Evolutionary conservation across 768 basidiomycete genomes (phyloP).

Genomic region (Macrolepiota albuminosa): DNA sequence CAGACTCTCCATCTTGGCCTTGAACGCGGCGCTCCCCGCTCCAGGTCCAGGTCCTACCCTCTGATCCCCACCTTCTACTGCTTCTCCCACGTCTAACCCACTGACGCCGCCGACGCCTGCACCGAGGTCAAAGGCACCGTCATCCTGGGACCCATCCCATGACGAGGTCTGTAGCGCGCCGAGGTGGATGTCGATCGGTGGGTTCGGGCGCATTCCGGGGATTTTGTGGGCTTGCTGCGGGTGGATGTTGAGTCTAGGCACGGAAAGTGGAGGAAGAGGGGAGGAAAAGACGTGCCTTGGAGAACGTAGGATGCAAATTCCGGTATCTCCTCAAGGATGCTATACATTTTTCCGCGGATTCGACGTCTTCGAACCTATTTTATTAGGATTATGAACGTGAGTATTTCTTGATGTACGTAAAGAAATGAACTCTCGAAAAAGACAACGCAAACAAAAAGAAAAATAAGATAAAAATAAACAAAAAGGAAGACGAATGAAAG

Average conservation of each 20-base stretch:
- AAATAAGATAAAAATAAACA: not conserved
- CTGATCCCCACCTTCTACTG: conserved; percentile 16
- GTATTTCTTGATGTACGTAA: not conserved
- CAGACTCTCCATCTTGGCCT: conserved; percentile 74
- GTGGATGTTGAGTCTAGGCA: not conserved
- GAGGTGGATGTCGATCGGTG: conserved; percentile 3
- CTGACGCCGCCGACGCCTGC: not conserved
- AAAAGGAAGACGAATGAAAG: not conserved
- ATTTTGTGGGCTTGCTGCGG: conserved; percentile 67
- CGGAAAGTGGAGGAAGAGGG: not conserved
- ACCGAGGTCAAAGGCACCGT: not conserved
- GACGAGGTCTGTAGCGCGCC: conserved; percentile 1
- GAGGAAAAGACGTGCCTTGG: conserved; percentile 51
- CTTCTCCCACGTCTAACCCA: not conserved
- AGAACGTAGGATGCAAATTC: conserved; percentile 83
- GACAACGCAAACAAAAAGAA: not conserved
- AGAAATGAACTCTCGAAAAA: not conserved
- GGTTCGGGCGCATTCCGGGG: conserved; percentile 49
- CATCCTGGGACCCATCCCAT: conserved; percentile 17
- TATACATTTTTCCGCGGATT: conserved; percentile 73
- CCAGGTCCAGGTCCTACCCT: not conserved
- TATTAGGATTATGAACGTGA: not conserved
- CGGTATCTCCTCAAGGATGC: conserved; percentile 62
- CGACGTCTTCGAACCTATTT: conserved; percentile 58
- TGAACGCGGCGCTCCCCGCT: conserved; percentile 48